A percentile compares a stretch with the other conserved stretches of the same genome.
Conservation (phyloP, 83 land plant genomes). For the Diphasiastrum complanatum region DNA sequence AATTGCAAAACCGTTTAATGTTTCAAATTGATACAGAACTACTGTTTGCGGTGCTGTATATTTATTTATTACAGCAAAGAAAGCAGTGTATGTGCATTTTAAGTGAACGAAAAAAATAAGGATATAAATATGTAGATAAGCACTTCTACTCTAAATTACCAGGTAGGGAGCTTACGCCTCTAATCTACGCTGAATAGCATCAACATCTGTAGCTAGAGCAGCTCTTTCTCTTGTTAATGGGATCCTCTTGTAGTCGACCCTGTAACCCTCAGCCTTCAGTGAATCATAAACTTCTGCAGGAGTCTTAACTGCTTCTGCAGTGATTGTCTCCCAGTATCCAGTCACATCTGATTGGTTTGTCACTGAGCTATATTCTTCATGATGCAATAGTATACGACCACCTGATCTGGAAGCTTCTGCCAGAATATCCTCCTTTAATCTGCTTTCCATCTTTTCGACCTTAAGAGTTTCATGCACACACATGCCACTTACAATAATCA, state of each 20-base stretch:
- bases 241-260: slow-evolving; percentile 8
- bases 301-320: slow-evolving; percentile 3
- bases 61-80: no score
- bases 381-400: slow-evolving; percentile 11
- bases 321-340: slow-evolving; percentile 5
- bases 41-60: no score
- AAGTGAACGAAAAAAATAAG: no score
- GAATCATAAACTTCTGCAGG: slow-evolving; percentile 8
- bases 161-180: no score
- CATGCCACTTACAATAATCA: no score
- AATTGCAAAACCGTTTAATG: no score
- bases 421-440: slow-evolving; percentile 10
- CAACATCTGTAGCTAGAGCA: slow-evolving; percentile 4
- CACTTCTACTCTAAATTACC: no score
- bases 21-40: no score
- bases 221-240: slow-evolving; percentile 9
- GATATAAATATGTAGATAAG: no score
- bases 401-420: slow-evolving; percentile 1
- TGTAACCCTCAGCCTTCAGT: slow-evolving; percentile 5
- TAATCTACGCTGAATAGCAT: slow-evolving; percentile 1
- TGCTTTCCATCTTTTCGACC: slow-evolving; percentile 13
- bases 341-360: slow-evolving; percentile 8
- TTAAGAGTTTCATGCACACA: no score
- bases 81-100: no score
- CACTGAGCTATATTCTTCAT: slow-evolving; percentile 8